These are phyloP conservation scores for Aphanomyces cochlioides DNA, from an alignment of 352 stramenopile genomes.

Conservation along the genomic window DNA sequence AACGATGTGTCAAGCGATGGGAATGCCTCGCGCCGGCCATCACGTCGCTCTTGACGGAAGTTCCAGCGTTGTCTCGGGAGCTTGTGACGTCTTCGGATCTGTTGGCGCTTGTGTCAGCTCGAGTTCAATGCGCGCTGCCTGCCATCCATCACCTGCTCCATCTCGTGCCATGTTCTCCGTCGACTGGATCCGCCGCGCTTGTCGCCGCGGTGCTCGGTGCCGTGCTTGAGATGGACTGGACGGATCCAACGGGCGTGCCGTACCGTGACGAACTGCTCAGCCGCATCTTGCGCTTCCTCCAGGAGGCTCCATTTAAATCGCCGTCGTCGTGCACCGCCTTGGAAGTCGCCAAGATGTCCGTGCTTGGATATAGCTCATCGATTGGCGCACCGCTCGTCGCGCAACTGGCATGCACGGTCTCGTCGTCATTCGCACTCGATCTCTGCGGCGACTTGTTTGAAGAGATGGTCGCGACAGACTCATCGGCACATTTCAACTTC, in stretches of 20 bases:
- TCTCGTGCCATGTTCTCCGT: not conserved
- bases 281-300: slow-evolving; percentile 8
- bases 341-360: too few species aligned
- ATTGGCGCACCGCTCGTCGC: not conserved
- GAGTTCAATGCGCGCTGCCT: not conserved
- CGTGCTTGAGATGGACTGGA: slow-evolving; percentile 15
- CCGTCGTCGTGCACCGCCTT: not conserved
- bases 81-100: not conserved
- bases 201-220: not conserved
- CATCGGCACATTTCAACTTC: not conserved
- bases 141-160: slow-evolving; percentile 14
- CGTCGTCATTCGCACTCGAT: not conserved
- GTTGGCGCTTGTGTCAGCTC: not conserved
- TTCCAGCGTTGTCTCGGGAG: not conserved
- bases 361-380: too few species aligned
- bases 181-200: not conserved
- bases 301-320: slow-evolving; percentile 1
- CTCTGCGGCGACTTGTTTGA: slow-evolving; percentile 11
- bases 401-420: not conserved
- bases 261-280: slow-evolving; percentile 20
- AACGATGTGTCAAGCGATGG: slow-evolving; percentile 22
- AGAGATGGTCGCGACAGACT: not conserved
- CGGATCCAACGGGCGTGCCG: not conserved
- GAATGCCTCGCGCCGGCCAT: slow-evolving; percentile 10
- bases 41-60: not conserved